These are phyloP conservation scores for Stagonosporopsis chrysanthemi DNA, from an alignment of 2,329 filamentous ascomycete species.

Conservation along the genomic window DNA sequence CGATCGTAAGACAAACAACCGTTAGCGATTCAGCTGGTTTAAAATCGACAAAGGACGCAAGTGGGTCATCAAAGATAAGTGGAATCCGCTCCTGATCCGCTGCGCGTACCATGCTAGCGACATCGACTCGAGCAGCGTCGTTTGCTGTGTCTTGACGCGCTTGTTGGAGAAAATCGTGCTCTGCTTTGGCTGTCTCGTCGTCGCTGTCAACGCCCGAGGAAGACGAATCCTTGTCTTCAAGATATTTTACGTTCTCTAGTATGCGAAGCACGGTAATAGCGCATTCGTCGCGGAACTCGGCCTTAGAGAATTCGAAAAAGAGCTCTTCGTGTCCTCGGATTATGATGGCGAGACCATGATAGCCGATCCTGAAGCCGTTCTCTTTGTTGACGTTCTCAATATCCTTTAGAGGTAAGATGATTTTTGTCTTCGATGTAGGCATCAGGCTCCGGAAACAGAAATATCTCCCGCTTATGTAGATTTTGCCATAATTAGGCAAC, in stretches of 20 bases:
- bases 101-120: conserved; percentile 40
- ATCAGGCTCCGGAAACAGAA: conserved; percentile 94
- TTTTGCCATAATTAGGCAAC: conserved; percentile 91
- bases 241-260: conserved; percentile 74
- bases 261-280: conserved; percentile 79
- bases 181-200: conserved; percentile 77
- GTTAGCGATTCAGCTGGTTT: conserved; percentile 81
- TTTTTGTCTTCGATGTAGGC: conserved; percentile 86
- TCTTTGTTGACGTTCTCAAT: conserved; percentile 94
- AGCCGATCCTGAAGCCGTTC: conserved; percentile 91
- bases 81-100: conserved; percentile 67
- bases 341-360: conserved; percentile 88
- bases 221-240: conserved; percentile 73
- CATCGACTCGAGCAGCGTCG: conserved; percentile 25
- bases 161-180: conserved; percentile 80
- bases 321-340: conserved; percentile 94
- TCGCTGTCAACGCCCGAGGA: conserved; percentile 73
- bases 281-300: conserved; percentile 86
- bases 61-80: conserved; percentile 87
- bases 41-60: conserved; percentile 88
- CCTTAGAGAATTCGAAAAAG: conserved; percentile 89
- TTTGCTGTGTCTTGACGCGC: conserved; percentile 63
- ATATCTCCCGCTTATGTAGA: conserved; percentile 86
- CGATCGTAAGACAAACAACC: conserved; percentile 94
- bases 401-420: conserved; percentile 88